Conservation (phyloP, 805 yeast genomes). For the Wickerhamomyces subpelliculosus region DNA sequence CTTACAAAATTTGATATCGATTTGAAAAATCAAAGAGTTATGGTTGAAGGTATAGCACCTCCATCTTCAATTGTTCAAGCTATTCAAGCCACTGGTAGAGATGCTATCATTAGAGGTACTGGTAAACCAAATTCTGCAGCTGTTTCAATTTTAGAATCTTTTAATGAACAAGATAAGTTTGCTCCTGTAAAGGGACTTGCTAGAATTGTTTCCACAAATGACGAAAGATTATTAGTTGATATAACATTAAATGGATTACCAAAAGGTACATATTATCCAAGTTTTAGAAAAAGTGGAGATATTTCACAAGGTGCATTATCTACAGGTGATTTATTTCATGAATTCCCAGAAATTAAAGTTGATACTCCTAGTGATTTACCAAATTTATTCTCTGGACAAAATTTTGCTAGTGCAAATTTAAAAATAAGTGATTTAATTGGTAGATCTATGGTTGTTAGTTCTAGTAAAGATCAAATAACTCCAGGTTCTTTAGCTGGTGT, state of each 20-base stretch:
- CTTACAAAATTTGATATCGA: constrained; percentile 49
- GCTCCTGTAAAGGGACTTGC: constrained; percentile 81
- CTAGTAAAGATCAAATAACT: constrained; percentile 12
- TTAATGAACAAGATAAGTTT: constrained; percentile 29
- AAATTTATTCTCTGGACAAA: constrained; percentile 33
- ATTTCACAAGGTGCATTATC: constrained; percentile 64
- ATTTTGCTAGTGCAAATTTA: constrained; percentile 38
- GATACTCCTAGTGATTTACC: constrained; percentile 27
- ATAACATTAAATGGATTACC: constrained; percentile 66
- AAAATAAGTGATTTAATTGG: constrained; percentile 62
- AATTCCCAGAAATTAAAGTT: constrained; percentile 25
- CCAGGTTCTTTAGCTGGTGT: constrained; percentile 64
- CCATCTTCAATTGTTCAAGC: constrained; percentile 70
- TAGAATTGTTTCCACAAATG: constrained; percentile 65
- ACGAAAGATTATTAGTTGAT: constrained; percentile 56
- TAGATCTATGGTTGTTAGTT: constrained; percentile 37
- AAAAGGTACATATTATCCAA: constrained; percentile 62
- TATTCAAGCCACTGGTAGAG: constrained; percentile 70
- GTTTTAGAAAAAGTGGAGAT: constrained; percentile 67
- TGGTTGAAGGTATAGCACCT: constrained; percentile 61
- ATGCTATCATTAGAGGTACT: constrained; percentile 88
- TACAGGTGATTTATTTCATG: constrained; percentile 47
- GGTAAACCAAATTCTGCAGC: constrained; percentile 87
- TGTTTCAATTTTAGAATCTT: constrained; percentile 80
- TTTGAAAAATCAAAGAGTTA: constrained; percentile 51